Evolutionary conservation across 495 filamentous ascomycete genomes (phyloP).

Genomic region (Rhizodiscina lignyota): DNA sequence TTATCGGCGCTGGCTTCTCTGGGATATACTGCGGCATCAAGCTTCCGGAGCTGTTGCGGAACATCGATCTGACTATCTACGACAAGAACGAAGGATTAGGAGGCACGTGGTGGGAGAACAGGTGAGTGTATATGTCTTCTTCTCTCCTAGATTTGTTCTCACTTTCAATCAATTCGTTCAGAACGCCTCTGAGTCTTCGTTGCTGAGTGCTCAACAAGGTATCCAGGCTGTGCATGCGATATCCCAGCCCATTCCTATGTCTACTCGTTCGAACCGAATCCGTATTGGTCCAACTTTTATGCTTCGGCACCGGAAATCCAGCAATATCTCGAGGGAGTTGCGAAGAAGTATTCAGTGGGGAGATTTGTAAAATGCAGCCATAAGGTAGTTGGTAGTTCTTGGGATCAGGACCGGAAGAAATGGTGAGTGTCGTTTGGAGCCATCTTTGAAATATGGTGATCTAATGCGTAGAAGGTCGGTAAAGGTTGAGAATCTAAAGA

Average conservation of each 20-base stretch:
- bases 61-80: conserved; percentile 26
- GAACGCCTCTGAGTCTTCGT: background rate
- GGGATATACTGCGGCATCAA: conserved; percentile 46
- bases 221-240: conserved; percentile 1
- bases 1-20: conserved; percentile 51
- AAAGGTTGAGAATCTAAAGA: background rate
- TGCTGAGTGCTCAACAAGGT: too few species aligned
- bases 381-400: conserved; percentile 15
- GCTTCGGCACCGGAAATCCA: conserved; percentile 19
- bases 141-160: too few species aligned
- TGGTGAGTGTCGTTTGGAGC: conserved; percentile 9
- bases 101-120: conserved; percentile 17
- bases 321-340: conserved; percentile 18
- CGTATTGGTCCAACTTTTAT: conserved; percentile 20
- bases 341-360: conserved; percentile 8
- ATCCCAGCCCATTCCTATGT: conserved; percentile 19
- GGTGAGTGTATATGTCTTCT: too few species aligned
- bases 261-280: conserved; percentile 20
- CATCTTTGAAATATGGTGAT: too few species aligned
- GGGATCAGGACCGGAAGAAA: conserved; percentile 13
- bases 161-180: conserved; percentile 6
- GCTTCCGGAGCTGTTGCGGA: conserved; percentile 36
- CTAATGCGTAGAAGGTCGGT: too few species aligned
- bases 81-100: conserved; percentile 13
- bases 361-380: conserved; percentile 18